Percentiles rank a stretch among this genome's conserved stretches.
Evolutionary conservation across 352 stramenopile species (phyloP).

Genomic region (Halophytophthora batemanensis): DNA sequence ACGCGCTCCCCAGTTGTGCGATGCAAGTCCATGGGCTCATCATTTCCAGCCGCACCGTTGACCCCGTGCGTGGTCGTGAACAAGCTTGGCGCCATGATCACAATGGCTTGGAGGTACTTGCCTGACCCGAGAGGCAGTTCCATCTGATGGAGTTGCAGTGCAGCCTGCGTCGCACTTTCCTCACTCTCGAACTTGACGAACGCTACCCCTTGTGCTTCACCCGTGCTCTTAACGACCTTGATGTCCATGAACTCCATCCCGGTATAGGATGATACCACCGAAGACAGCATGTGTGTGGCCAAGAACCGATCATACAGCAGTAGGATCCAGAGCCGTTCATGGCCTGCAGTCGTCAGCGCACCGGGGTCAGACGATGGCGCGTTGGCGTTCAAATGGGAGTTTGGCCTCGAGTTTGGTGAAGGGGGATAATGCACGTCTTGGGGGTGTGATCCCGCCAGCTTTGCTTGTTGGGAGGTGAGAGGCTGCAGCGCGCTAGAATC

Average conservation of each 20-base stretch:
- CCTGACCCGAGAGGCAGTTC: constrained; percentile 45
- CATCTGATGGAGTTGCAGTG: constrained; percentile 53
- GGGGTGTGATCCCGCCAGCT: constrained; percentile 1
- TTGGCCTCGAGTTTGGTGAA: background rate
- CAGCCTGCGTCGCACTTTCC: constrained; percentile 35
- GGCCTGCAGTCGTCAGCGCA: constrained; percentile 6
- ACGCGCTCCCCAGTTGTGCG: constrained; percentile 14
- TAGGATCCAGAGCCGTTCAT: constrained; percentile 60
- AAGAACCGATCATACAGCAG: constrained; percentile 66
- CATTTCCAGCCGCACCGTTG: constrained; percentile 12
- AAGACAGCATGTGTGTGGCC: constrained; percentile 61
- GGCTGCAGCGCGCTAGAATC: constrained; percentile 11
- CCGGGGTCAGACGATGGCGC: background rate
- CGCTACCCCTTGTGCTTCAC: constrained; percentile 61
- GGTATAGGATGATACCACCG: constrained; percentile 43
- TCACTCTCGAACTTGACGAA: constrained; percentile 78
- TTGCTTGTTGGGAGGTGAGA: constrained; percentile 10
- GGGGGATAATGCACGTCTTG: constrained; percentile 6
- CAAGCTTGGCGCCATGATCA: constrained; percentile 61
- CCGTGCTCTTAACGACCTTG: constrained; percentile 61
- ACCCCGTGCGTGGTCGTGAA: constrained; percentile 59
- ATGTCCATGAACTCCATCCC: constrained; percentile 86
- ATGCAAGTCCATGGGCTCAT: constrained; percentile 26
- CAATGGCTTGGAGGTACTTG: constrained; percentile 63
- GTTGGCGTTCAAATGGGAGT: no score